Percentiles rank a stretch among this genome's conserved stretches.
Evolutionary conservation across 306 rosid genomes (phyloP).

Genomic region (Canavalia gladiata): DNA sequence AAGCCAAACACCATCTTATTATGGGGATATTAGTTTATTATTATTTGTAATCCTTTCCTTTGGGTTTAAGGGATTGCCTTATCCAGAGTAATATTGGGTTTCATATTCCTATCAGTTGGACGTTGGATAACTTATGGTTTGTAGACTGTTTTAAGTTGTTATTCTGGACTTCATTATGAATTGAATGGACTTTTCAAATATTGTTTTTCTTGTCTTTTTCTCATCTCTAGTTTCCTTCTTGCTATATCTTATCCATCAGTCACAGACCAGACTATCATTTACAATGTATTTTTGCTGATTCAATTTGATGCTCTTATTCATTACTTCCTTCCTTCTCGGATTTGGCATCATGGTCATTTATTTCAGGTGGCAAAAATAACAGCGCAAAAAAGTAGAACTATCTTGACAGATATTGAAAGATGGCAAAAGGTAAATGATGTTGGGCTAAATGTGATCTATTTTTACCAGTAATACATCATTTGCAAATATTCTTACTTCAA

Average conservation of each 20-base stretch:
- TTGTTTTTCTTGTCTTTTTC: not conserved
- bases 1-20: not conserved
- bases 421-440: conserved; percentile 90
- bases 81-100: conserved; percentile 29
- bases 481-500: conserved; percentile 36
- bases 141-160: conserved; percentile 10
- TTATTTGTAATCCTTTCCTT: not conserved
- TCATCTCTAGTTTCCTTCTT: conserved; percentile 11
- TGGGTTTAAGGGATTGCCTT: conserved; percentile 18
- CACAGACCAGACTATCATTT: conserved; percentile 4
- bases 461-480: conserved; percentile 1
- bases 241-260: conserved; percentile 28
- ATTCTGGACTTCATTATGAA: conserved; percentile 7
- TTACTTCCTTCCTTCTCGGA: conserved; percentile 18
- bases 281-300: conserved; percentile 8
- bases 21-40: conserved; percentile 22
- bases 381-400: conserved; percentile 85
- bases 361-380: conserved; percentile 95
- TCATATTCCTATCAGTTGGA: conserved; percentile 25
- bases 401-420: conserved; percentile 93
- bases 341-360: conserved; percentile 41
- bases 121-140: conserved; percentile 21
- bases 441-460: conserved; percentile 10
- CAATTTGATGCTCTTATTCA: conserved; percentile 21
- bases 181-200: not conserved